These are phyloP conservation scores for Hanseniaspora lindneri DNA, from an alignment of 805 yeast species.

Conservation along the genomic window DNA sequence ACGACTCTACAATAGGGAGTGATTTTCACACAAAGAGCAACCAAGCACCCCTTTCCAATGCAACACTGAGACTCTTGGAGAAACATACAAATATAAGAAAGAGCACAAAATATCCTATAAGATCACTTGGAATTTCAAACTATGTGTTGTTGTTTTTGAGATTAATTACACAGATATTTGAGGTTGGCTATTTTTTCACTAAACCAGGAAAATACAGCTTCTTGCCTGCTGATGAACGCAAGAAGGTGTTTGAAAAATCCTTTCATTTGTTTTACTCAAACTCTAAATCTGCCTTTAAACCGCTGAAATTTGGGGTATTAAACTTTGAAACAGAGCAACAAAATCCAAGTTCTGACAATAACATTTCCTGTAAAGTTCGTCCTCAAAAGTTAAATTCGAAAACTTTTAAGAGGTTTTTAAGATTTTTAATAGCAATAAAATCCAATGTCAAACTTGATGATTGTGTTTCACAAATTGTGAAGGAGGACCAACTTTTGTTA, in stretches of 20 bases:
- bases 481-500: conserved; percentile 5
- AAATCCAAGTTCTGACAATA: background rate
- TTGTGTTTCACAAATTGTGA: conserved; percentile 13
- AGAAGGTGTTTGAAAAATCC: conserved; percentile 15
- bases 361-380: background rate
- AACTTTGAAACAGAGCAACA: background rate
- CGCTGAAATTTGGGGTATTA: conserved; percentile 5
- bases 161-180: conserved; percentile 13
- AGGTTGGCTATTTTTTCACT: conserved; percentile 5
- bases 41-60: conserved; percentile 4
- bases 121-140: conserved; percentile 14
- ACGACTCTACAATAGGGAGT: too few species aligned
- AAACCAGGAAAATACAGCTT: conserved; percentile 1
- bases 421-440: conserved; percentile 12
- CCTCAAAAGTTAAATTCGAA: conserved; percentile 5
- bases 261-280: conserved; percentile 9
- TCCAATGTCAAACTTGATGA: conserved; percentile 11
- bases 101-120: conserved; percentile 14
- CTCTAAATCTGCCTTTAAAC: background rate
- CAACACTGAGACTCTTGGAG: conserved; percentile 3
- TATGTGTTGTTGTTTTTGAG: conserved; percentile 14
- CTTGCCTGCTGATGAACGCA: conserved; percentile 9
- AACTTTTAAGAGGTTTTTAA: conserved; percentile 5
- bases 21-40: too few species aligned
- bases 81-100: conserved; percentile 12